Conservation (phyloP, 2,329 filamentous ascomycete genomes). For the Aspergillus oerlinghausenensis region DNA sequence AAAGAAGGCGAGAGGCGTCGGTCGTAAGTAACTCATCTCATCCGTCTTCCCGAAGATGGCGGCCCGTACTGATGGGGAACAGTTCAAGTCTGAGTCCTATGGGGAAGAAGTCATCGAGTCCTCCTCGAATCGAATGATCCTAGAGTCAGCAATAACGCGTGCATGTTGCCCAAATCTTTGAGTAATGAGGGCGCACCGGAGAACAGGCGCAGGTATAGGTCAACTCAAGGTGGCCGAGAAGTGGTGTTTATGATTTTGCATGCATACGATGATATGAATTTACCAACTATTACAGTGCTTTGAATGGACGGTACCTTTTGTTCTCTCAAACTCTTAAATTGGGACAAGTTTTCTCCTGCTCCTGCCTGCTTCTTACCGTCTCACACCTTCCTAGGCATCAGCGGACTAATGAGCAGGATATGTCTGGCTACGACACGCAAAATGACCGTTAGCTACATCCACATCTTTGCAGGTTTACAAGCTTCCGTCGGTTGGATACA, state of each 20-base stretch:
- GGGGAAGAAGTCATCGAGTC: conserved; percentile 20
- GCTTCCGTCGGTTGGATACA: not conserved
- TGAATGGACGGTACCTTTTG: not conserved
- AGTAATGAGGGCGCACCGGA: not conserved
- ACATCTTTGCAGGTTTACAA: not conserved
- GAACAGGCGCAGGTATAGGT: not conserved
- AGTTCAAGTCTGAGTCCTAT: conserved; percentile 21
- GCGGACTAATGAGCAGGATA: not conserved
- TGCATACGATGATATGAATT: not conserved
- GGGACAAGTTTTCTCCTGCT: not conserved
- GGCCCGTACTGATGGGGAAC: not conserved
- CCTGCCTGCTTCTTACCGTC: not conserved
- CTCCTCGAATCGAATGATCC: conserved; percentile 19
- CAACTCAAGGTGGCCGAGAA: not conserved
- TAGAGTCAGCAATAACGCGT: not conserved
- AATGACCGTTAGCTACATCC: not conserved
- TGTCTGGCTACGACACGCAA: too few species aligned
- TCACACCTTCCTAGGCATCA: not conserved
- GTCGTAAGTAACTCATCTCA: conserved; percentile 56
- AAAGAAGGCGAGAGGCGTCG: conserved; percentile 81
- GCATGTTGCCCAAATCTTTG: not conserved
- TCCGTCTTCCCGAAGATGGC: not conserved
- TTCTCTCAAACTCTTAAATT: not conserved
- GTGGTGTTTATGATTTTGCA: not conserved
- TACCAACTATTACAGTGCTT: not conserved